Conservation (phyloP, 306 rosid species). For the Corylus heterophylla region DNA sequence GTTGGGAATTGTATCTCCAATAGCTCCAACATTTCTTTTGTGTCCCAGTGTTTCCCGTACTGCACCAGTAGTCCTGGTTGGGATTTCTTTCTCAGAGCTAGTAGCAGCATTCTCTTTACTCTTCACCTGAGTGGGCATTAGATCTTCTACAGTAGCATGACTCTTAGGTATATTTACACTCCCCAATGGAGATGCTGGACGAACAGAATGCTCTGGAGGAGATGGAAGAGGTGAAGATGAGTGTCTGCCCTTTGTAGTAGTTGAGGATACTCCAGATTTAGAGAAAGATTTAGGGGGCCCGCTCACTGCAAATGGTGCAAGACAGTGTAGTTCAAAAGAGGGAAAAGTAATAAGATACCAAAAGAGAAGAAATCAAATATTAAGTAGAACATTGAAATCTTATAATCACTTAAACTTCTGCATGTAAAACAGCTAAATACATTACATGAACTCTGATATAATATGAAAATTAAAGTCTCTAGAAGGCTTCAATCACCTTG, state of each 20-base stretch:
- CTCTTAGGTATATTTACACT: conserved; percentile 55
- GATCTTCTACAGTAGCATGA: conserved; percentile 47
- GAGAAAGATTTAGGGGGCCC: conserved; percentile 61
- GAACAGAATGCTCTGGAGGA: conserved; percentile 66
- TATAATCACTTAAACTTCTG: conserved; percentile 14
- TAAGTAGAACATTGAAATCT: background rate
- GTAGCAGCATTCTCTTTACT: conserved; percentile 54
- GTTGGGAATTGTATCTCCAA: conserved; percentile 70
- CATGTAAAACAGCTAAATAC: background rate
- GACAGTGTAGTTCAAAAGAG: conserved; percentile 21
- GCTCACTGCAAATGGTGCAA: conserved; percentile 41
- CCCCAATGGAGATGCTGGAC: conserved; percentile 62
- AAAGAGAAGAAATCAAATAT: conserved; percentile 8
- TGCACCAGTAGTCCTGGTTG: conserved; percentile 40
- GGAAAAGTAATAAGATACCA: conserved; percentile 10
- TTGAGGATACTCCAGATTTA: conserved; percentile 57
- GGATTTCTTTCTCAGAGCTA: conserved; percentile 60
- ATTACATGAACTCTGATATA: background rate
- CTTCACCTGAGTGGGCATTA: conserved; percentile 46
- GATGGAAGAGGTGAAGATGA: conserved; percentile 74
- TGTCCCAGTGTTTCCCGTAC: conserved; percentile 48
- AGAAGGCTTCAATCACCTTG: conserved; percentile 58
- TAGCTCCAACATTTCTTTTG: conserved; percentile 62
- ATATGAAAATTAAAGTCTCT: conserved; percentile 1
- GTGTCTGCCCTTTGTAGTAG: conserved; percentile 58